Conservation (phyloP, 192 early-diverging fungal genomes). For the Backusella psychrophila region DNA sequence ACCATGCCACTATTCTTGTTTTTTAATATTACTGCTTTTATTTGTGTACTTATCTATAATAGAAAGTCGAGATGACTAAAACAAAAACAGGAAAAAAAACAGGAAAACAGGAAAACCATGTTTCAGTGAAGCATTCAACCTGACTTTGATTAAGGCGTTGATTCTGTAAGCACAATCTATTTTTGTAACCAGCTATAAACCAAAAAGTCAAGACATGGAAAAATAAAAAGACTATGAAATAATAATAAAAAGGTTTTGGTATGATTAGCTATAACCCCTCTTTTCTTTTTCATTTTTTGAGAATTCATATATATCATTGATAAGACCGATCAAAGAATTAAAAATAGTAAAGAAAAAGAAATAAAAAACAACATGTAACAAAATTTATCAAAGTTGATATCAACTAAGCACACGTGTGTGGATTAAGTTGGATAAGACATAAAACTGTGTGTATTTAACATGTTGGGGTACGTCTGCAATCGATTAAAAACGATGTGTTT, state of each 20-base stretch:
- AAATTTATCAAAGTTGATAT: not conserved
- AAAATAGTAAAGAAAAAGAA: not conserved
- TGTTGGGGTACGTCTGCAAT: no score
- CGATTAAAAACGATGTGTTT: no score
- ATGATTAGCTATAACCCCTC: not conserved
- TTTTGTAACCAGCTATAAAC: not conserved
- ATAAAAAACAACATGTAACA: not conserved
- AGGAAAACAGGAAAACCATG: not conserved
- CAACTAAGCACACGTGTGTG: not conserved
- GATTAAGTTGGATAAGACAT: not conserved
- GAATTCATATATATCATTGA: no score
- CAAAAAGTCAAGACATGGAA: not conserved
- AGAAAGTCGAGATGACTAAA: not conserved
- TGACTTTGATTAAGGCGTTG: not conserved
- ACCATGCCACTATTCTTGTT: not conserved
- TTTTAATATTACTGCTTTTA: not conserved
- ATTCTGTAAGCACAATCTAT: not conserved
- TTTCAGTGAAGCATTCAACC: not conserved
- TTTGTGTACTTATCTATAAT: not conserved
- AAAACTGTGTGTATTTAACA: not conserved
- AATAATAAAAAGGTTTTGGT: not conserved
- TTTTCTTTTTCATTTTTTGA: no score
- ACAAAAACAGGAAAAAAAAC: not conserved
- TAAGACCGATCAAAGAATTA: not conserved
- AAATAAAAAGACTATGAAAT: not conserved